Evolutionary conservation across 2,329 filamentous ascomycete genomes (phyloP).

Genomic region (Diaporthe citrichinensis): DNA sequence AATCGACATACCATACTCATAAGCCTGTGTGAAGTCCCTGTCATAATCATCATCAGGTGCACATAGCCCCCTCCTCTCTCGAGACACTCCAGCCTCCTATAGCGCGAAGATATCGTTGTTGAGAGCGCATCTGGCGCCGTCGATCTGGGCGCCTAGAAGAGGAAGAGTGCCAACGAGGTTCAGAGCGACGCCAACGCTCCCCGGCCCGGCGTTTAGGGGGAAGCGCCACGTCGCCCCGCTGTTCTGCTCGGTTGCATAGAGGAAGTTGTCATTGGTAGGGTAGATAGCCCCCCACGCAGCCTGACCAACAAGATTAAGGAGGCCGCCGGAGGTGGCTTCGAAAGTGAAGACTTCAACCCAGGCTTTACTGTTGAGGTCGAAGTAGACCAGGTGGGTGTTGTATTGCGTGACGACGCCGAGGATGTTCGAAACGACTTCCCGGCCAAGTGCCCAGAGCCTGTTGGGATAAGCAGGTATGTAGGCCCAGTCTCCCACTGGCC

Average conservation of each 20-base stretch:
- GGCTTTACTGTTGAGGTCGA: neutral
- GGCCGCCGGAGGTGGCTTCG: neutral
- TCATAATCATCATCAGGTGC: neutral
- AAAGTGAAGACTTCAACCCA: neutral
- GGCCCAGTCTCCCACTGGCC: constrained; percentile 16
- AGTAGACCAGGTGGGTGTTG: constrained; percentile 27
- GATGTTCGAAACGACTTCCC: neutral
- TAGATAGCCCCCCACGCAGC: constrained; percentile 20
- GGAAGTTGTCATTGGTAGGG: constrained; percentile 12
- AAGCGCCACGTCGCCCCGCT: constrained; percentile 17
- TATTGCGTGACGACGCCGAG: neutral
- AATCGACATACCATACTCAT: neutral
- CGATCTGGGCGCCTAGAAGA: neutral
- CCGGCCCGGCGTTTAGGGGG: neutral
- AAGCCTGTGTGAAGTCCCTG: neutral
- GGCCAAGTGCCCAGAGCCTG: constrained; percentile 15
- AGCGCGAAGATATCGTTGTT: neutral
- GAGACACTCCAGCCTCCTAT: neutral
- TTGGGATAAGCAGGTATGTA: neutral
- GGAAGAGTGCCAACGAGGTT: neutral
- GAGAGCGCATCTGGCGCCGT: constrained; percentile 21
- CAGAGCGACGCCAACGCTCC: neutral
- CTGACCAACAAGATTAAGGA: neutral
- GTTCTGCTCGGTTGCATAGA: constrained; percentile 12
- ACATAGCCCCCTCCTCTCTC: too few species aligned